Percentiles rank a stretch among this genome's conserved stretches.
phyloP scores from a whole-genome alignment of 1,284 basidiomycete species.

The Apiotrichum gamsii region DNA sequence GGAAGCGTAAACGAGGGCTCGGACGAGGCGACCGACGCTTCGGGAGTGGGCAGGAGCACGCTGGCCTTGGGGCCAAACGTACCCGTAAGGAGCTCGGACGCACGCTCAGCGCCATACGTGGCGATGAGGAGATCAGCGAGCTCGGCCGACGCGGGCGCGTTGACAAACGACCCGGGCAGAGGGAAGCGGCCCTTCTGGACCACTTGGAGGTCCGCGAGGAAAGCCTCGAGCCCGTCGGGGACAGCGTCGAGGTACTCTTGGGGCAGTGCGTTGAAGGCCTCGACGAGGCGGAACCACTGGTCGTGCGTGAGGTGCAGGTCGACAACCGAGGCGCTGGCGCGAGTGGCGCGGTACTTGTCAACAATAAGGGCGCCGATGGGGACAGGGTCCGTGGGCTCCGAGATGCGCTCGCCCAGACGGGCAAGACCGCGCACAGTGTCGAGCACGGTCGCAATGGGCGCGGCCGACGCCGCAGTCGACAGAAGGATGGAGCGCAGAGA shows the following conservation, averaged over 20 bases:
- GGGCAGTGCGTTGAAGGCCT: conserved; percentile 6
- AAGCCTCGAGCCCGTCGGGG: conserved; percentile 50
- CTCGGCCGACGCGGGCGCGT: conserved; percentile 42
- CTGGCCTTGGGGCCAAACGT: conserved; percentile 19
- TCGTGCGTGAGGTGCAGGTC: conserved; percentile 2
- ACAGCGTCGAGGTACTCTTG: conserved; percentile 12
- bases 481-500: not conserved
- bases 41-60: conserved; percentile 15
- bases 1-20: conserved; percentile 9
- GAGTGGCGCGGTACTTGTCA: conserved; percentile 18
- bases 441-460: conserved; percentile 13
- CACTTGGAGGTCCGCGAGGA: conserved; percentile 50
- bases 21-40: conserved; percentile 1
- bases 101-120: conserved; percentile 40
- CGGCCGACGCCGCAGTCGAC: conserved; percentile 1
- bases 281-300: conserved; percentile 17
- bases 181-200: conserved; percentile 6
- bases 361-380: conserved; percentile 18
- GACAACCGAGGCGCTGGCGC: not conserved
- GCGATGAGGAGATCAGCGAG: conserved; percentile 14
- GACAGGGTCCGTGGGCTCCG: not conserved
- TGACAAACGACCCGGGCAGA: conserved; percentile 39
- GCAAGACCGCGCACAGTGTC: conserved; percentile 14
- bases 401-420: conserved; percentile 9
- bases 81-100: conserved; percentile 16